A percentile compares a stretch with the other conserved stretches of the same genome.
These are phyloP conservation scores for Mycena olivaceomarginata DNA, from an alignment of 768 basidiomycete species.

Conservation along the genomic window DNA sequence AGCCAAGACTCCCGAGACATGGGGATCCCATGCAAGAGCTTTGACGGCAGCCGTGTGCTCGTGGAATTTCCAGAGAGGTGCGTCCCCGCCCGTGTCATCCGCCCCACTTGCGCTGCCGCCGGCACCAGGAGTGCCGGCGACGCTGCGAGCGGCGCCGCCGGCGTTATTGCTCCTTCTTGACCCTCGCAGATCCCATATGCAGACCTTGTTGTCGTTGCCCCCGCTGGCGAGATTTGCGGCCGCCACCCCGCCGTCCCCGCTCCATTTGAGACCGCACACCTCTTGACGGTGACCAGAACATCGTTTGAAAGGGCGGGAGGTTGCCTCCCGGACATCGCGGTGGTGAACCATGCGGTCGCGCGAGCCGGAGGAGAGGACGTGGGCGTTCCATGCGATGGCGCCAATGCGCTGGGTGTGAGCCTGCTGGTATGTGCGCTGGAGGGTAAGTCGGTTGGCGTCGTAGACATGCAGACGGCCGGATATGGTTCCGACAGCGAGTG, in stretches of 20 bases:
- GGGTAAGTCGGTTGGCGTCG: slow-evolving; percentile 86
- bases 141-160: slow-evolving; percentile 50
- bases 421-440: slow-evolving; percentile 87
- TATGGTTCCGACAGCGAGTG: slow-evolving; percentile 95
- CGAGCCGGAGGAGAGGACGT: slow-evolving; percentile 92
- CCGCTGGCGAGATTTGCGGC: slow-evolving; percentile 89
- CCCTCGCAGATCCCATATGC: slow-evolving; percentile 95
- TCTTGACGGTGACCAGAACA: slow-evolving; percentile 92
- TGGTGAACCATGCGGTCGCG: slow-evolving; percentile 94
- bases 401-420: slow-evolving; percentile 95
- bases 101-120: slow-evolving; percentile 47
- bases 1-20: slow-evolving; percentile 92
- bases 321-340: slow-evolving; percentile 90
- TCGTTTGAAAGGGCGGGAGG: slow-evolving; percentile 78
- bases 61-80: slow-evolving; percentile 95
- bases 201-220: slow-evolving; percentile 99
- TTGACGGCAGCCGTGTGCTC: slow-evolving; percentile 99
- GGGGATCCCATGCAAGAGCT: slow-evolving; percentile 98
- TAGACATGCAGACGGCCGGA: slow-evolving; percentile 94
- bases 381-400: slow-evolving; percentile 94
- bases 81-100: slow-evolving; percentile 65
- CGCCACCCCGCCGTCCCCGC: slow-evolving; percentile 65
- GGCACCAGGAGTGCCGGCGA: slow-evolving; percentile 44
- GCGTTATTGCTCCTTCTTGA: slow-evolving; percentile 65
- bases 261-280: slow-evolving; percentile 98